Evolutionary conservation across 1,284 basidiomycete genomes (phyloP).

Genomic region (Trametes versicolor): DNA sequence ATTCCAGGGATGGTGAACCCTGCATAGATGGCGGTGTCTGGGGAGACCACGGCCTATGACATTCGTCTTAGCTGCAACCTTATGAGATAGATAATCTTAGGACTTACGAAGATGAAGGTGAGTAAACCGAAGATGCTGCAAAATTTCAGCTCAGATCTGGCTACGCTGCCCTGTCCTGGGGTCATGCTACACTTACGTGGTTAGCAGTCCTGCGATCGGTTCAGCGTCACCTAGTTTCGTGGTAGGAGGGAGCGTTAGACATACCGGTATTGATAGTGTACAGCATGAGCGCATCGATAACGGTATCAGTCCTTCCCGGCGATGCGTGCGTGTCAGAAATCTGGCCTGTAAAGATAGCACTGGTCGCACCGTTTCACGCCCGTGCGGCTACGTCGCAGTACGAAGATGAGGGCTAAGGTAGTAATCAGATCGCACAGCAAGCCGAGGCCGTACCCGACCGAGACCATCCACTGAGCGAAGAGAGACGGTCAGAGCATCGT

Average conservation of each 20-base stretch:
- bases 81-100: too few relatives aligned
- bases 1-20: conserved; percentile 12
- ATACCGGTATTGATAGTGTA: conserved; percentile 25
- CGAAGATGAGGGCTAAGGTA: conserved; percentile 9
- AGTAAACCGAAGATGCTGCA: background rate
- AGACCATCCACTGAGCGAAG: conserved; percentile 16
- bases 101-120: conserved; percentile 17
- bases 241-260: background rate
- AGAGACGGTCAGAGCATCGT: background rate
- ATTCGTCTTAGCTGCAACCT: background rate
- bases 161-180: too few relatives aligned
- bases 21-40: conserved; percentile 15
- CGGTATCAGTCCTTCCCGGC: conserved; percentile 8
- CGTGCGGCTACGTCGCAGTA: conserved; percentile 12
- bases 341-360: background rate
- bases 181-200: too few relatives aligned
- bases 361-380: conserved; percentile 20
- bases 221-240: background rate
- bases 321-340: background rate
- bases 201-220: background rate
- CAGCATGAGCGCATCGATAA: conserved; percentile 11
- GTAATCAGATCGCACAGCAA: conserved; percentile 9
- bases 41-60: conserved; percentile 5
- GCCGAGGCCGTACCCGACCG: conserved; percentile 7
- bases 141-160: background rate